Conservation (phyloP, 495 filamentous ascomycete genomes). For the Halenospora varia region DNA sequence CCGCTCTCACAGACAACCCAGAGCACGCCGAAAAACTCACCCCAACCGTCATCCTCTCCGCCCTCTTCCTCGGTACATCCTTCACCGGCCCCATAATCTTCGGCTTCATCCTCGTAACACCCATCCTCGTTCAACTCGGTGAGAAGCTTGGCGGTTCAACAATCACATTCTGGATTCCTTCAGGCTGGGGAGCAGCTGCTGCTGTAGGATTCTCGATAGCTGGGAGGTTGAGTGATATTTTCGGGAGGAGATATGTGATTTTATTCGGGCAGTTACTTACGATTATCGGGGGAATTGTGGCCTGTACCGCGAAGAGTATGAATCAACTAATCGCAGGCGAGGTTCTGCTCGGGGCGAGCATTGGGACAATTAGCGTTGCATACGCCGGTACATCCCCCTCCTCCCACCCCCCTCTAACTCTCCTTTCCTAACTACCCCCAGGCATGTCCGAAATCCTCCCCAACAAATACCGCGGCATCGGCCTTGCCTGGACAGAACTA, state of each 20-base stretch:
- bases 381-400: slow-evolving; percentile 26
- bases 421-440: slow-evolving; percentile 14
- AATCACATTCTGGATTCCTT: slow-evolving; percentile 29
- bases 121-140: slow-evolving; percentile 15
- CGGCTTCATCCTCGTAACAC: slow-evolving; percentile 17
- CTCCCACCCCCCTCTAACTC: slow-evolving; percentile 18
- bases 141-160: slow-evolving; percentile 11
- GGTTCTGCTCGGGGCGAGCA: slow-evolving; percentile 26
- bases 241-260: slow-evolving; percentile 29
- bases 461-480: slow-evolving; percentile 24
- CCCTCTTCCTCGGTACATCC: slow-evolving; percentile 17
- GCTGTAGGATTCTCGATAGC: slow-evolving; percentile 28
- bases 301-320: slow-evolving; percentile 5
- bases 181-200: slow-evolving; percentile 21
- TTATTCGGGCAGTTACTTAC: slow-evolving; percentile 24
- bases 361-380: slow-evolving; percentile 24
- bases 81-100: slow-evolving; percentile 16
- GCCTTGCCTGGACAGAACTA: slow-evolving; percentile 18
- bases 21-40: slow-evolving; percentile 16
- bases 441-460: slow-evolving; percentile 25
- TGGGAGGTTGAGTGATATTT: slow-evolving; percentile 31
- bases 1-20: slow-evolving; percentile 15
- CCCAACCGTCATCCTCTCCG: slow-evolving; percentile 8
- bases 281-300: slow-evolving; percentile 22
- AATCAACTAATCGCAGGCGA: slow-evolving; percentile 11